Conservation (phyloP, 1,284 basidiomycete genomes). For the Trametes hirsuta region DNA sequence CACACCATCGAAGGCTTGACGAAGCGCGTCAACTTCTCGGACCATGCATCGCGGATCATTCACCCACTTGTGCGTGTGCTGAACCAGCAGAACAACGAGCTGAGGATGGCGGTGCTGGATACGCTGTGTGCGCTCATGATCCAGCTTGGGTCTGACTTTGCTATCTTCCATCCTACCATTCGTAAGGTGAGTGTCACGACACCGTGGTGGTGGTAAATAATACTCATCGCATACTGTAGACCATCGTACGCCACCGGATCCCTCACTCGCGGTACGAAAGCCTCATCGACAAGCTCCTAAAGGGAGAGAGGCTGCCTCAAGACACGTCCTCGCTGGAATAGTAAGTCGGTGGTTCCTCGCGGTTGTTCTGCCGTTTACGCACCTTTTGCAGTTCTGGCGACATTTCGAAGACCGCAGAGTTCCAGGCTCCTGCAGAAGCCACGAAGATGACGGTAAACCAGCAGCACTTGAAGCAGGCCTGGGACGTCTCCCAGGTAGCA, state of each 20-base stretch:
- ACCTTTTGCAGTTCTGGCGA: constrained; percentile 51
- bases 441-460: constrained; percentile 96
- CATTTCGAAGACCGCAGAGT: constrained; percentile 65
- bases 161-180: constrained; percentile 96
- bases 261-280: constrained; percentile 89
- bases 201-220: background rate
- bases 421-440: constrained; percentile 78
- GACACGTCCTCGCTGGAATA: constrained; percentile 62
- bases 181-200: constrained; percentile 71
- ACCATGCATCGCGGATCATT: constrained; percentile 96
- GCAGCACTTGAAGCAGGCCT: constrained; percentile 96
- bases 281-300: constrained; percentile 87
- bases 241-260: constrained; percentile 79
- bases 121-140: constrained; percentile 91
- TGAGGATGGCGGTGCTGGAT: constrained; percentile 90
- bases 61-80: constrained; percentile 94
- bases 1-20: constrained; percentile 92
- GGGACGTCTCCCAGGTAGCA: constrained; percentile 86
- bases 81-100: constrained; percentile 78
- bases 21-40: constrained; percentile 96
- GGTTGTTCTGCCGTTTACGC: background rate
- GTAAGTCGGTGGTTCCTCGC: background rate
- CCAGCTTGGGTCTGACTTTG: constrained; percentile 95
- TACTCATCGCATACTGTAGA: constrained; percentile 45
- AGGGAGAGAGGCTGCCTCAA: constrained; percentile 89